Base-by-base conservation (phyloP, 768 basidiomycete genomes). In the Boletus huronensis region DNA sequence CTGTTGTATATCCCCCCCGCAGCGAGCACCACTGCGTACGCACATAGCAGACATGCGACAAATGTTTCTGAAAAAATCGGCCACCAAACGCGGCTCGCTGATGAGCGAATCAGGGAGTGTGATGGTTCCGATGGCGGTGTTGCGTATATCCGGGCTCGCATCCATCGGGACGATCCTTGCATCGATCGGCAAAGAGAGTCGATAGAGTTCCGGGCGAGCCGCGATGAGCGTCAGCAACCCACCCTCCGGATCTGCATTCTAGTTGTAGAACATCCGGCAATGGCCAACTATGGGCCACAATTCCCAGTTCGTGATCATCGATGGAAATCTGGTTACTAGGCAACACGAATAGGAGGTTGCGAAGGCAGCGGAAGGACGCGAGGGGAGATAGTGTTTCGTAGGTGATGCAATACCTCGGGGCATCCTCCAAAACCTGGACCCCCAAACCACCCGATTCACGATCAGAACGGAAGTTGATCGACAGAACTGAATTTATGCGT, bases 21-120 rank as follows among this genome's bases (percentile, higher is more conserved):
- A 35, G 17, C 35, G 1, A 1, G 16, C 1, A 7, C 17, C 16
- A 8, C 14, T 1, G 6, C 17, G 1, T 0, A 8, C n/a, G 1
- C 17, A 38, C 36, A n/a, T n/a, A 38, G 0, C n/a, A 8, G 17
- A 19, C 38, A 39, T 7, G 1, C 7, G 36, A n/a, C 17, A 17
- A 38, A 38, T 38, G 36, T 36, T 36, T 17, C 3, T 3, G 35
- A n/a, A 36, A n/a, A n/a, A 16, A 1, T 5, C 7, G 17, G 35
- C 35, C 7, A 36, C 35, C 17, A 8, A n/a, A 0, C 17, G 35
- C 8, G 35, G 35, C 16, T 36, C 35, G 17, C 17, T 36, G 32
- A 38, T 19, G 36, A 5, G 17, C 2, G 36, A 38, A 38, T 19
- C n/a, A 3, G n/a, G 36, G 9, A 38, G 6, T n/a, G 1, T 0